phyloP scores from a whole-genome alignment of 768 basidiomycete species.

The Boletus bicolor region DNA sequence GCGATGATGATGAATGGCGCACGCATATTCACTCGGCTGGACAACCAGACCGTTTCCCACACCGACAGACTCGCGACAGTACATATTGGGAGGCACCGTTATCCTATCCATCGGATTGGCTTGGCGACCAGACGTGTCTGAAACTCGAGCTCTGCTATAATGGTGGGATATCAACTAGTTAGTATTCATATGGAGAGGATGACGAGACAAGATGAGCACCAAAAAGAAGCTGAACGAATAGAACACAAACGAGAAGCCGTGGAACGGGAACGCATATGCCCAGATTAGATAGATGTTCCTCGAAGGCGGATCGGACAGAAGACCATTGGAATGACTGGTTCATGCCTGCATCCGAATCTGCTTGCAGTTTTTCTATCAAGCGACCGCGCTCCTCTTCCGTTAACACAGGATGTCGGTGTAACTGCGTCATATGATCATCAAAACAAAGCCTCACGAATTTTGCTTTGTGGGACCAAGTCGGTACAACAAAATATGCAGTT shows the following conservation, averaged over 20 bases:
- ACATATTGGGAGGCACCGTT: slow-evolving; percentile 52
- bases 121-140: slow-evolving; percentile 26
- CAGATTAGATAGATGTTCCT: slow-evolving; percentile 58
- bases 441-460: slow-evolving; percentile 43
- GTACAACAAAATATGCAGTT: slow-evolving; percentile 51
- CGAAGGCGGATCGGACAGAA: slow-evolving; percentile 53
- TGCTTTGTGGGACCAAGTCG: slow-evolving; percentile 57
- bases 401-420: slow-evolving; percentile 30
- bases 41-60: slow-evolving; percentile 48
- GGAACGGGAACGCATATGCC: slow-evolving; percentile 59
- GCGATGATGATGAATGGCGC: slow-evolving; percentile 53
- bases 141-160: slow-evolving; percentile 56
- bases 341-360: slow-evolving; percentile 53
- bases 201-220: slow-evolving; percentile 22
- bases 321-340: slow-evolving; percentile 56
- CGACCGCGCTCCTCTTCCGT: slow-evolving; percentile 48
- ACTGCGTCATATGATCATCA: background rate
- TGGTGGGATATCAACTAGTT: slow-evolving; percentile 45
- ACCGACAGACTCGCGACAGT: slow-evolving; percentile 48
- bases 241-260: slow-evolving; percentile 57
- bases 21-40: slow-evolving; percentile 42
- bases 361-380: slow-evolving; percentile 46
- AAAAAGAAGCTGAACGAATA: slow-evolving; percentile 59
- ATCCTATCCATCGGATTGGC: slow-evolving; percentile 35
- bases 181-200: background rate